Evolutionary conservation across 371 early-diverging fungal species (phyloP).

Genomic region (Rhizopus stolonifer): DNA sequence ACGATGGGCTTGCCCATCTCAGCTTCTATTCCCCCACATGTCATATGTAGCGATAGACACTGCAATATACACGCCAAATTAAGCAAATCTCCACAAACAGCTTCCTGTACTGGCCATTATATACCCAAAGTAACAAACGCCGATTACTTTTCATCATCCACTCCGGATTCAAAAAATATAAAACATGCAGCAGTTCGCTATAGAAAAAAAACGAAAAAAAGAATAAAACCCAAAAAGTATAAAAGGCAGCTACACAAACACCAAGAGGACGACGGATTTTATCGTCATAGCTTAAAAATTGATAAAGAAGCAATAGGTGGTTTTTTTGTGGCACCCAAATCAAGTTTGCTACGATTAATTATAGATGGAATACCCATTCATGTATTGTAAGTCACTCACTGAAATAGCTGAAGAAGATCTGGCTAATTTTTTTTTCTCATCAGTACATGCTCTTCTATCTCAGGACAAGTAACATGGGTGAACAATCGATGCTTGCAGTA

Average conservation of each 20-base stretch:
- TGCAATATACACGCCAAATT: conserved; percentile 9
- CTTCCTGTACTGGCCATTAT: background rate
- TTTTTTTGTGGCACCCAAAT: conserved; percentile 49
- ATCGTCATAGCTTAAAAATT: conserved; percentile 13
- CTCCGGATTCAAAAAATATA: conserved; percentile 1
- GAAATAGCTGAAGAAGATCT: background rate
- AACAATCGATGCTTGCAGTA: conserved; percentile 62
- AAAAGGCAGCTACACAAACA: background rate
- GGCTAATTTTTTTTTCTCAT: background rate
- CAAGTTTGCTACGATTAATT: conserved; percentile 55
- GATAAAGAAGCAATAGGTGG: conserved; percentile 19
- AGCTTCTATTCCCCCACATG: conserved; percentile 27
- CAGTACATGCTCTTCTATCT: conserved; percentile 56
- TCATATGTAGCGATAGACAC: conserved; percentile 17
- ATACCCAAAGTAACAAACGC: background rate
- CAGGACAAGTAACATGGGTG: conserved; percentile 62
- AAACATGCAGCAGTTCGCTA: background rate
- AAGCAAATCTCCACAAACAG: background rate
- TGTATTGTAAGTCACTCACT: conserved; percentile 55
- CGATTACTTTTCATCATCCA: background rate
- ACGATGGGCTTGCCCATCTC: conserved; percentile 34
- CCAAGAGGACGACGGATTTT: conserved; percentile 24
- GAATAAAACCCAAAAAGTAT: conserved; percentile 1
- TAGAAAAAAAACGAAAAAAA: background rate
- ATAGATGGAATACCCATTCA: conserved; percentile 67